Evolutionary conservation across 2,329 filamentous ascomycete species (phyloP), one percentile per base, ranked within the genome.

Genomic region (Ramularia endophylla): DNA sequence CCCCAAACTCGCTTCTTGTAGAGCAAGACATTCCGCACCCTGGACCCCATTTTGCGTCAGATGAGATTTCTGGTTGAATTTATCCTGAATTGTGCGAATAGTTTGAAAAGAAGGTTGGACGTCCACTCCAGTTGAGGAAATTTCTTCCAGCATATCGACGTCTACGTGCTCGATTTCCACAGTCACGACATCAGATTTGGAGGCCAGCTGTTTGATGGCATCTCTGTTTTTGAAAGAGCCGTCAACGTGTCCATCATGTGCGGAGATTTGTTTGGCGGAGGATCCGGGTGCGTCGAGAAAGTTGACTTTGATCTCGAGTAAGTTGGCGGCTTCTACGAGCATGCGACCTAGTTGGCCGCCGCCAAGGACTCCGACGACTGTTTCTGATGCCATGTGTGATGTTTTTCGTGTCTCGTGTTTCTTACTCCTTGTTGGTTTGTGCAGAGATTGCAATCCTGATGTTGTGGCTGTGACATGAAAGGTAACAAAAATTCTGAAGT

Each of bases 141-240:
- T 80, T 59, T 94, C 85, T 65, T 95, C 87, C 4, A 95, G 75
- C 17, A 92, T 83, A 39, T 87, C 73, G n/a, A 87, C 92, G 64
- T 95, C 80, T 44, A 95, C 84, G 66, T 95, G 90, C 71, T 97
- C 90, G 50, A 95, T 95, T 66, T 97, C 90, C 11, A 94, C 86
- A 0, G 88, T 95, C 47, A 95, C 71, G 12, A 94, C 78, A 61
- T 94, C 86, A 55, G 81, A 87, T 25, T 73, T 68, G 28, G 75
- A 68, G 2, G 90, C 88, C n/a, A 97, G 73, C 62, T 87, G 74
- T 31, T 81, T 78, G 51, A 97, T 88, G 51, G 85, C 83, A 25
- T 78, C 77, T 0, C 82, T 71, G 53, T 95, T 84, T 61, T 87
- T 89, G 74, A 95, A 95, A 0, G 88, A 94, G 43, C 89, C 90